These are phyloP conservation scores for Paramecium biaurelia DNA, from an alignment of 73 alveolate genomes.

Conservation along the genomic window DNA sequence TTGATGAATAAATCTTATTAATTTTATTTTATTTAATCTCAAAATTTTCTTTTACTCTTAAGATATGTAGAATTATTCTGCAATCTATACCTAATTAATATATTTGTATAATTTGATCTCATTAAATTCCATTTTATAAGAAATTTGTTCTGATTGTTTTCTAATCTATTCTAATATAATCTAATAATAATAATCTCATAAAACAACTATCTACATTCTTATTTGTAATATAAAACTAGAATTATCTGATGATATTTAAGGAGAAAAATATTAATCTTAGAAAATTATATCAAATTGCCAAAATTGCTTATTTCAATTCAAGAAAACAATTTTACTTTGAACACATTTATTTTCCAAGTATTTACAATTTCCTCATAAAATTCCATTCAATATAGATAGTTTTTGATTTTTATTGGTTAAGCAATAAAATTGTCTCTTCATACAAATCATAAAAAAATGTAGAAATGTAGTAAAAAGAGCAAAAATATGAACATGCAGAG, in stretches of 20 bases:
- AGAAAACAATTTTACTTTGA: not conserved
- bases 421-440: not conserved
- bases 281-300: not conserved
- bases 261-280: not conserved
- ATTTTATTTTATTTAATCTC: not conserved
- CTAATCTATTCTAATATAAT: too few species aligned
- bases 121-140: not conserved
- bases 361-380: not conserved
- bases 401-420: not conserved
- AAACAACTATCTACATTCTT: too few species aligned
- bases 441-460: not conserved
- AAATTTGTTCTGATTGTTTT: not conserved
- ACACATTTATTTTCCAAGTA: not conserved
- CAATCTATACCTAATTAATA: not conserved
- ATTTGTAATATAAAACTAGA: not conserved
- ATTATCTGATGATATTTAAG: not conserved
- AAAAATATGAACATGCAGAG: not conserved
- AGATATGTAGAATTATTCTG: too few species aligned
- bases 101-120: too few species aligned
- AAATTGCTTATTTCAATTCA: not conserved
- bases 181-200: not conserved
- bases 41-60: not conserved
- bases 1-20: not conserved
- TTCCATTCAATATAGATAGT: not conserved
- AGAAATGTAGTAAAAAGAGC: not conserved